These are phyloP conservation scores for Penicillium cataractarum DNA, from an alignment of 495 filamentous ascomycete species.

Conservation along the genomic window DNA sequence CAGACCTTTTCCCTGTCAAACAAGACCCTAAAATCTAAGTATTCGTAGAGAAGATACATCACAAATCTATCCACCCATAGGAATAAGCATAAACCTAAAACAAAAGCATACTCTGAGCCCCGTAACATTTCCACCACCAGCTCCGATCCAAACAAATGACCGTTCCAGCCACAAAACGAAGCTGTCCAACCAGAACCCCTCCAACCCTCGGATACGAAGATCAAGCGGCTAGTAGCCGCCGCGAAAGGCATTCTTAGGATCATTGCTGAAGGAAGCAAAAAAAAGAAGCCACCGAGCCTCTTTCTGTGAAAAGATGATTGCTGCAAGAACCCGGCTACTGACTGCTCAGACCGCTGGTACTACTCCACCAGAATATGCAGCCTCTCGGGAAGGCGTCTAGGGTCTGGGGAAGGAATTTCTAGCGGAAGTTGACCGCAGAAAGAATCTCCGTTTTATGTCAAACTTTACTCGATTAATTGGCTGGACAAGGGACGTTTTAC, in stretches of 20 bases:
- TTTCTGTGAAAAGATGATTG: slow-evolving; percentile 15
- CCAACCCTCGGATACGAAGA: neutral
- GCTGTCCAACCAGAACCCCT: slow-evolving; percentile 1
- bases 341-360: slow-evolving; percentile 36
- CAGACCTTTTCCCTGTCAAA: neutral
- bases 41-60: neutral
- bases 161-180: neutral
- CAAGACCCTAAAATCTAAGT: neutral
- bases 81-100: neutral
- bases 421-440: slow-evolving; percentile 7
- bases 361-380: slow-evolving; percentile 28
- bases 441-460: neutral
- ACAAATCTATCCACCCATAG: neutral
- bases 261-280: slow-evolving; percentile 1
- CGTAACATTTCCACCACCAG: neutral
- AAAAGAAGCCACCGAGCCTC: slow-evolving; percentile 6
- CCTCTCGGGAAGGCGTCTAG: slow-evolving; percentile 7
- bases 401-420: slow-evolving; percentile 23
- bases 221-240: slow-evolving; percentile 16
- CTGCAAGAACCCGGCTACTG: slow-evolving; percentile 32
- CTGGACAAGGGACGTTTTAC: neutral
- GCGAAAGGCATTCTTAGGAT: slow-evolving; percentile 8
- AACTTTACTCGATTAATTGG: neutral
- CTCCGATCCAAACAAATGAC: neutral
- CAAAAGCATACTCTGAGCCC: neutral